Evolutionary conservation across 2,329 filamentous ascomycete species (phyloP).

Genomic region (Paecilomyces dactylethromorphus): DNA sequence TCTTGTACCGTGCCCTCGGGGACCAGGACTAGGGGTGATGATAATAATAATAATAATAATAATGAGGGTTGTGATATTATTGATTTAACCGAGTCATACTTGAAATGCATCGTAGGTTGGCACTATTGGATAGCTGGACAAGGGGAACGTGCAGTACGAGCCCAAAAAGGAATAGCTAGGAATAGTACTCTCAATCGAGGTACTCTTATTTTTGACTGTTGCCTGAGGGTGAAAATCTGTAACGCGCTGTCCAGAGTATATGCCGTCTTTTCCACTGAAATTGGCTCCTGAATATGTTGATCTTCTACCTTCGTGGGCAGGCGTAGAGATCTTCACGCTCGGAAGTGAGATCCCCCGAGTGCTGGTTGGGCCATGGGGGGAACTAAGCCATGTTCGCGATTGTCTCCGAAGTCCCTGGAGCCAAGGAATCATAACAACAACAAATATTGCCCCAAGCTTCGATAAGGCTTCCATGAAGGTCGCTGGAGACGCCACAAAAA

Average conservation of each 20-base stretch:
- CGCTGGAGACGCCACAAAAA: neutral
- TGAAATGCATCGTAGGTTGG: too few relatives aligned
- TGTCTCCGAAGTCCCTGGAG: neutral
- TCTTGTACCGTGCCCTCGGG: too few relatives aligned
- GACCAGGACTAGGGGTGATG: too few relatives aligned
- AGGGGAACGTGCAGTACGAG: neutral
- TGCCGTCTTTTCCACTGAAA: neutral
- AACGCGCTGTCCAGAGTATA: too few relatives aligned
- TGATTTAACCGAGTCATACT: too few relatives aligned
- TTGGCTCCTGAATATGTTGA: neutral
- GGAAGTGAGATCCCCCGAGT: neutral
- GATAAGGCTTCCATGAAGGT: neutral
- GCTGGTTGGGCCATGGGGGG: neutral
- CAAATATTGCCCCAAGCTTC: neutral
- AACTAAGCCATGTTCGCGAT: neutral
- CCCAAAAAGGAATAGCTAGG: neutral
- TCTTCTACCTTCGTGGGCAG: neutral
- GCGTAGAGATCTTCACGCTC: neutral
- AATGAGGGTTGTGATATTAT: too few relatives aligned
- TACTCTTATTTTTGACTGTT: neutral
- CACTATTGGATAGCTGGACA: too few relatives aligned
- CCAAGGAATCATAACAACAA: neutral
- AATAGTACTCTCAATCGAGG: neutral
- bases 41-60: too few relatives aligned
- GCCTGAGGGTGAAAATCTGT: too few relatives aligned